Conservation (phyloP, 805 yeast species). For the Teunomyces tritomae region DNA sequence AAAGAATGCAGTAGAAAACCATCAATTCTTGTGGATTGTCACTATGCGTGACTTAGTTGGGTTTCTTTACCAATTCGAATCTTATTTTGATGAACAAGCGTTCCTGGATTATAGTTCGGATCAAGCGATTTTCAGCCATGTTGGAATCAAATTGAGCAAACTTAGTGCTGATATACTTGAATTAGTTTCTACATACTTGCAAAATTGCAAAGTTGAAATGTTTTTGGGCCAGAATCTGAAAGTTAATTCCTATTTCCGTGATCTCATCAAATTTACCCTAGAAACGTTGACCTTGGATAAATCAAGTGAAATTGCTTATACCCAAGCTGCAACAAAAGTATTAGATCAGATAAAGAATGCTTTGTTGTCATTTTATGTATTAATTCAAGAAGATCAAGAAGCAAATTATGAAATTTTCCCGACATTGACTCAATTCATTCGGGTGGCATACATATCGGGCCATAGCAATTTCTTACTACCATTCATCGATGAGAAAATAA, state of each 20-base stretch:
- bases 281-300: slow-evolving; percentile 6
- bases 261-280: slow-evolving; percentile 5
- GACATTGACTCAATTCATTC: slow-evolving; percentile 14
- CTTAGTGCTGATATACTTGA: slow-evolving; percentile 7
- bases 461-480: slow-evolving; percentile 14
- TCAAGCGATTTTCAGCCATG: slow-evolving; percentile 1
- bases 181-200: not conserved
- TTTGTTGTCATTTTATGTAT: slow-evolving; percentile 3
- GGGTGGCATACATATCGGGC: slow-evolving; percentile 17
- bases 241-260: slow-evolving; percentile 2
- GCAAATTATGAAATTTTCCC: slow-evolving; percentile 12
- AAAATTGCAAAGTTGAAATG: not conserved
- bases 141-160: slow-evolving; percentile 10
- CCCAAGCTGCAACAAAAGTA: not conserved
- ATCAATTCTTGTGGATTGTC: slow-evolving; percentile 21
- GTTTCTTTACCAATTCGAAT: not conserved
- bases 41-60: slow-evolving; percentile 8
- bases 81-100: not conserved
- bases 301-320: not conserved
- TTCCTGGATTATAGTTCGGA: not conserved
- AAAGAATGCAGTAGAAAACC: slow-evolving; percentile 9
- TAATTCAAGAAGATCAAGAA: slow-evolving; percentile 11
- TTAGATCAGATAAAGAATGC: slow-evolving; percentile 5
- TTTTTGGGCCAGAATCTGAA: not conserved
- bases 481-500: slow-evolving; percentile 8